A percentile compares a stretch with the other conserved stretches of the same genome.
phyloP scores from a whole-genome alignment of 208 protist genomes.

The Acanthamoeba castellanii region DNA sequence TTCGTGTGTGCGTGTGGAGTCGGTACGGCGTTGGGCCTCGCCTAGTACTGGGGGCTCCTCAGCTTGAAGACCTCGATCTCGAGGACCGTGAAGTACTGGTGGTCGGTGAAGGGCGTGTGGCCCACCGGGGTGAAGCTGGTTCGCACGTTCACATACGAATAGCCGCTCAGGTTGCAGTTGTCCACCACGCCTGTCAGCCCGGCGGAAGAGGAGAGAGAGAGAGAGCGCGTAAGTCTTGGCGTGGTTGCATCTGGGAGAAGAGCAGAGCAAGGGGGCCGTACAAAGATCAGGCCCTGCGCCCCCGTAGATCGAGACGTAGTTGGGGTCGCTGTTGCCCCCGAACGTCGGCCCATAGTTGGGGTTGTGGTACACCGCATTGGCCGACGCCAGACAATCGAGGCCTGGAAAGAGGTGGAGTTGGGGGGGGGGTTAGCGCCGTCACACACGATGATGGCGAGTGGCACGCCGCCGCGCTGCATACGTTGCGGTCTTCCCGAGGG shows the following conservation, averaged over 20 bases:
- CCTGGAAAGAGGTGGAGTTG: not conserved
- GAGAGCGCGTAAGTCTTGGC: not conserved
- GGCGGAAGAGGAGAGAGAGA: not conserved
- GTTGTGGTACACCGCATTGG: constrained; percentile 55
- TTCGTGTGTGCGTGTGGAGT: too few species aligned
- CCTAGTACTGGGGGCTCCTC: not conserved
- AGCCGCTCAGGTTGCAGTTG: constrained; percentile 57
- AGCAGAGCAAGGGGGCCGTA: not conserved
- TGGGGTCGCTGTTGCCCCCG: constrained; percentile 43
- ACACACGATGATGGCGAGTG: not conserved
- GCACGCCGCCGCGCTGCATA: not conserved
- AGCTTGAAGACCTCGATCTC: constrained; percentile 57
- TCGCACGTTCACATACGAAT: constrained; percentile 40
- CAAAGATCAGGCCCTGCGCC: constrained; percentile 6
- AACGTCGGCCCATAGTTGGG: constrained; percentile 58
- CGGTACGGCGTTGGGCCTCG: too few species aligned
- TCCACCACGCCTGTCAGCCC: constrained; percentile 4
- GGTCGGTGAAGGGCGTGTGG: constrained; percentile 40
- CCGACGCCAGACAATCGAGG: not conserved
- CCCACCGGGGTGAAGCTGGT: constrained; percentile 36
- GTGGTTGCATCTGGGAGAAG: not conserved
- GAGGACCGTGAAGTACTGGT: constrained; percentile 49
- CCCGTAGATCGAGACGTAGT: constrained; percentile 26
- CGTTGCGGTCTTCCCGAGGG: not conserved
- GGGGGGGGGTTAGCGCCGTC: too few species aligned